Percentiles rank a stretch among this genome's conserved stretches.
Evolutionary conservation across 2,329 filamentous ascomycete species (phyloP).

Genomic region (Fusarium sp.): DNA sequence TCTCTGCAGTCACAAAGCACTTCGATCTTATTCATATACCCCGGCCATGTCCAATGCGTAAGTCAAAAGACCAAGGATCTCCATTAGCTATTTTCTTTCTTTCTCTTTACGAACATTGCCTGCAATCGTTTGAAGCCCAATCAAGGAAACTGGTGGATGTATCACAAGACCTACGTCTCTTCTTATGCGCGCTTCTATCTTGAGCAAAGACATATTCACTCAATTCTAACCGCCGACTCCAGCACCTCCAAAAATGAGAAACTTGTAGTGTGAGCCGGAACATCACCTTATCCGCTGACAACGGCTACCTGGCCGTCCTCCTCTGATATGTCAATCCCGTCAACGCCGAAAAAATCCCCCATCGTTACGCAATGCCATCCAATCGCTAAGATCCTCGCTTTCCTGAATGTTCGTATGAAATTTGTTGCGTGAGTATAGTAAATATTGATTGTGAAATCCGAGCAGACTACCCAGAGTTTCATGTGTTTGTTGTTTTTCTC

Average conservation of each 20-base stretch:
- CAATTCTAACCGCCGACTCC: conserved; percentile 48
- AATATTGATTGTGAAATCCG: conserved; percentile 26
- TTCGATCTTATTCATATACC: neutral
- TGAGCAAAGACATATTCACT: conserved; percentile 39
- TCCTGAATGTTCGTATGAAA: conserved; percentile 46
- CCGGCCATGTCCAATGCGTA: neutral
- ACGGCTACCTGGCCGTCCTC: conserved; percentile 18
- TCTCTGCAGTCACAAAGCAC: neutral
- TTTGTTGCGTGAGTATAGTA: conserved; percentile 31
- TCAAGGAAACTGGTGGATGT: conserved; percentile 20
- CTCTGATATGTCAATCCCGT: conserved; percentile 44
- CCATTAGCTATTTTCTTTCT: no score
- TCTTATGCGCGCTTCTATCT: conserved; percentile 39
- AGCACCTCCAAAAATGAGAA: conserved; percentile 39
- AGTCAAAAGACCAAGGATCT: neutral
- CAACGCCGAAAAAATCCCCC: conserved; percentile 43
- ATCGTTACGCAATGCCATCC: conserved; percentile 46
- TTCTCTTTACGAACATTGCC: neutral
- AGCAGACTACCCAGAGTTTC: conserved; percentile 5
- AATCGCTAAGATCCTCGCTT: conserved; percentile 47
- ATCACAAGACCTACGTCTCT: conserved; percentile 33
- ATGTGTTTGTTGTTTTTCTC: conserved; percentile 16
- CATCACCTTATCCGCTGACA: conserved; percentile 12
- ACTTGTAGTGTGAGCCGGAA: conserved; percentile 17
- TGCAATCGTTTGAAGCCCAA: conserved; percentile 1